Evolutionary conservation across 2,329 filamentous ascomycete species (phyloP).

Genomic region (Stagonosporopsis vannaccii): DNA sequence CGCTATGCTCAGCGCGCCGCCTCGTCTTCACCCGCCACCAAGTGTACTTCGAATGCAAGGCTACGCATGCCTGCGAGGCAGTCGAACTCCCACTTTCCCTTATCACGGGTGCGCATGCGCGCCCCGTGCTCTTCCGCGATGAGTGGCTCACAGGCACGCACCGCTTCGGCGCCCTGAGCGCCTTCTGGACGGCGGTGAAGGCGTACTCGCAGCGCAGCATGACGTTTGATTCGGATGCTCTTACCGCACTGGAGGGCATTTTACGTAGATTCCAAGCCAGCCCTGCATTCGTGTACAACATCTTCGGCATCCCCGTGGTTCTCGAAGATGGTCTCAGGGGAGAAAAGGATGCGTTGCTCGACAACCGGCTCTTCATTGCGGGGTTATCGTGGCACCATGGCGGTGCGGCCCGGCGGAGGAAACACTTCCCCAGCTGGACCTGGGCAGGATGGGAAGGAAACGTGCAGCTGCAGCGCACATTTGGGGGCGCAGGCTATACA

Average conservation of each 20-base stretch:
- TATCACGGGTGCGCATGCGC: slow-evolving; percentile 1
- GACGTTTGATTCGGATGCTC: slow-evolving; percentile 13
- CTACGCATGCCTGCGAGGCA: slow-evolving; percentile 18
- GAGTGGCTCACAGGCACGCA: slow-evolving; percentile 10
- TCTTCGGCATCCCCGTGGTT: slow-evolving; percentile 12
- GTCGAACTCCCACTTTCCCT: slow-evolving; percentile 11
- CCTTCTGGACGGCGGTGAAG: slow-evolving; percentile 10
- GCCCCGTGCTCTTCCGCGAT: slow-evolving; percentile 10
- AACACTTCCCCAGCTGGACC: slow-evolving; percentile 20
- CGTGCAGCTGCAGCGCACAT: slow-evolving; percentile 9
- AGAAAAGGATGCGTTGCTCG: slow-evolving; percentile 7
- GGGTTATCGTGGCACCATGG: slow-evolving; percentile 7
- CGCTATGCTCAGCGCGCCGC: slow-evolving; percentile 13
- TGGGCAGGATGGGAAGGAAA: slow-evolving; percentile 18
- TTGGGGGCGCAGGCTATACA: not conserved
- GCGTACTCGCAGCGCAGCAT: slow-evolving; percentile 13
- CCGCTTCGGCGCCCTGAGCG: slow-evolving; percentile 5
- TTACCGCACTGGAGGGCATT: slow-evolving; percentile 12
- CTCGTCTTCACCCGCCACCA: slow-evolving; percentile 24
- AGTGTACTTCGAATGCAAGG: slow-evolving; percentile 26
- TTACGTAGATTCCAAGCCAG: slow-evolving; percentile 10
- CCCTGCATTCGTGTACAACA: slow-evolving; percentile 12
- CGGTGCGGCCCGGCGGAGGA: slow-evolving; percentile 2
- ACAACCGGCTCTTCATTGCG: slow-evolving; percentile 1
- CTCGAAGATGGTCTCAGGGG: not conserved